Base-by-base conservation (phyloP, 495 filamentous ascomycete species). In the Elaphomyces granulatus region DNA sequence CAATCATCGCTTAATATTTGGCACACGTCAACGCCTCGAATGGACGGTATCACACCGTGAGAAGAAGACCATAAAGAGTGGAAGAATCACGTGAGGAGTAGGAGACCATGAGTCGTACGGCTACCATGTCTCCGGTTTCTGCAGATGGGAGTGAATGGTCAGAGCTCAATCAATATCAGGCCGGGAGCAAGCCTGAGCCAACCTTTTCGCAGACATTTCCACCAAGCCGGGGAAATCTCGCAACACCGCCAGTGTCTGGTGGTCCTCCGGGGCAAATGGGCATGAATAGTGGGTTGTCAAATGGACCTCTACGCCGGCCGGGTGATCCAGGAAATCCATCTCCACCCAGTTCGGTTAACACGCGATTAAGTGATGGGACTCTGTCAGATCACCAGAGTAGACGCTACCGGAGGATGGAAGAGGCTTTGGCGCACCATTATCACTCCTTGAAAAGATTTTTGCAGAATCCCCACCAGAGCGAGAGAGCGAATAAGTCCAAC, bases 101-200 rank as follows among this genome's bases (percentile, higher is more conserved):
- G 14, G 3, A 9, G 52, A 62, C 42, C 38, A 78, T 80, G 76
- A 77, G 75, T 67, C 67, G 64, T 46, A 60, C 67, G 48, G 74
- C 71, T 56, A 80, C 82, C 45, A 75, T 87, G 61, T 88, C 84
- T 56, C 84, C 84, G 54, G 77, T 83, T 55, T 88, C 84, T 56
- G 75, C 78, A 52, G 78, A 75, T 53, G 75, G 80, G 48, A 92
- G 78, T 63, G 86, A 94, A 60, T 94, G 85, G 86, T 87, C 84
- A 16, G 80, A 77, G 36, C 72, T 81, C 44, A 74, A 77, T 36
- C 72, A 75, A 50, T 88, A 92, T 54, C 72, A 79, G 35, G 54
- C 54, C 32, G 48, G 50, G 48, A 63, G 68, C 43, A 67, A 67
- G 45, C 65, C 77, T 52, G 70, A 68, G 23, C 52, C 66, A 34